These are phyloP conservation scores for Saccharomycopsis sp. DNA, from an alignment of 805 yeast genomes.

Conservation along the genomic window DNA sequence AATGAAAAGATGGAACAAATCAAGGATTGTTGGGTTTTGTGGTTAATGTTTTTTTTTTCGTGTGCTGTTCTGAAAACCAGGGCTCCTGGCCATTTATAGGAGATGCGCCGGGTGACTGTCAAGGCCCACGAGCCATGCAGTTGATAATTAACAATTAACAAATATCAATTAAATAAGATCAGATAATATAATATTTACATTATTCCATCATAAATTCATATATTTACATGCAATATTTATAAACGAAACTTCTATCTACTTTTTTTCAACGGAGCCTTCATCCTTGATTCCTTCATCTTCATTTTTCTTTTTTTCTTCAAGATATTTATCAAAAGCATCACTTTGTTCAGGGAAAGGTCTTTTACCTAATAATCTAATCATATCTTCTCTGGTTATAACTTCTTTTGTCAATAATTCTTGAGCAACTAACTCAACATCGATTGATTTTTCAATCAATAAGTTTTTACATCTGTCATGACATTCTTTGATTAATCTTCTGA, in stretches of 20 bases:
- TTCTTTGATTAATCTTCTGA: slow-evolving; percentile 64
- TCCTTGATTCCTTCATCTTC: not conserved
- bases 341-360: slow-evolving; percentile 87
- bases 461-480: slow-evolving; percentile 62
- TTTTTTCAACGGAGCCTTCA: too few species aligned
- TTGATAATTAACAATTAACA: too few species aligned
- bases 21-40: too few species aligned
- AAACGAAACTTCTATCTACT: not conserved
- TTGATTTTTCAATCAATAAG: slow-evolving; percentile 59
- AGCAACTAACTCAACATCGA: slow-evolving; percentile 77
- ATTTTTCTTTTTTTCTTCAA: slow-evolving; percentile 19
- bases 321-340: slow-evolving; percentile 80
- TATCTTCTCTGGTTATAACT: slow-evolving; percentile 87
- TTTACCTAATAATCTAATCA: slow-evolving; percentile 80
- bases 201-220: too few species aligned
- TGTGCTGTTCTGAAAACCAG: too few species aligned
- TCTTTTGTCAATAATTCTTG: slow-evolving; percentile 79
- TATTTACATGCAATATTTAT: too few species aligned
- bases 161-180: too few species aligned
- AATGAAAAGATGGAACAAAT: not conserved
- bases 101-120: too few species aligned
- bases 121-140: too few species aligned
- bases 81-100: too few species aligned
- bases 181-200: too few species aligned
- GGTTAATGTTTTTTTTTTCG: too few species aligned